phyloP scores from a whole-genome alignment of 2,329 filamentous ascomycete species.

The Geosmithia flava region DNA sequence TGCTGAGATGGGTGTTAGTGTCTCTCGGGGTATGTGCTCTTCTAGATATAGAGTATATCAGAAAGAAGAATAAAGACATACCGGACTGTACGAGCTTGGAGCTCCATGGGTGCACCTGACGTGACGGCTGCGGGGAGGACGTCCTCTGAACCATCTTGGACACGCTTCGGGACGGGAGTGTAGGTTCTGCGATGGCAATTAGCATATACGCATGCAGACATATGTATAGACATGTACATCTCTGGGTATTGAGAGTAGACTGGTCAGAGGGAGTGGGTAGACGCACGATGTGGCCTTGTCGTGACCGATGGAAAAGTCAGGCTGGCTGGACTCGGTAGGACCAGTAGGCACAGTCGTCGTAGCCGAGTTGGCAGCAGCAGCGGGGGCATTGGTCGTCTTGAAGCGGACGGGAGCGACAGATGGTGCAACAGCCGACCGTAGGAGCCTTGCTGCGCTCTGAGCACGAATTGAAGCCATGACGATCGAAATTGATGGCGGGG shows the following conservation, averaged over 20 bases:
- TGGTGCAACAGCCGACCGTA: conserved; percentile 27
- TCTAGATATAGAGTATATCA: too few relatives aligned
- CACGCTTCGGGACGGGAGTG: conserved; percentile 77
- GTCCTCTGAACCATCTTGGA: conserved; percentile 78
- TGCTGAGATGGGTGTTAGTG: conserved; percentile 40
- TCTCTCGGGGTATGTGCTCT: not conserved
- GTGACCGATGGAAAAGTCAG: conserved; percentile 67
- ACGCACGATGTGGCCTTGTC: conserved; percentile 85
- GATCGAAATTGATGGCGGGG: too few relatives aligned
- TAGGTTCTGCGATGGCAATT: conserved; percentile 49
- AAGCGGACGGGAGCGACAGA: conserved; percentile 38
- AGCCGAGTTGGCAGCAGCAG: conserved; percentile 21
- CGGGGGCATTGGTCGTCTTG: conserved; percentile 23
- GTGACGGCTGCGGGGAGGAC: conserved; percentile 71
- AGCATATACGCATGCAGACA: not conserved
- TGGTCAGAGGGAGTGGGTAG: not conserved
- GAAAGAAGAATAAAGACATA: conserved; percentile 29
- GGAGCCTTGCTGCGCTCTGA: conserved; percentile 36
- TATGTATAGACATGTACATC: too few relatives aligned
- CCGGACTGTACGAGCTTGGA: conserved; percentile 90
- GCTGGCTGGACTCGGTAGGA: conserved; percentile 46
- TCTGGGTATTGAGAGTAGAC: too few relatives aligned
- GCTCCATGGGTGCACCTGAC: conserved; percentile 84
- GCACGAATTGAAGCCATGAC: conserved; percentile 57
- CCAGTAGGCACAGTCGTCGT: conserved; percentile 22